Evolutionary conservation across 495 filamentous ascomycete species (phyloP), one percentile per base, ranked within the genome.

Genomic region (Talaromyces trachyspermus): DNA sequence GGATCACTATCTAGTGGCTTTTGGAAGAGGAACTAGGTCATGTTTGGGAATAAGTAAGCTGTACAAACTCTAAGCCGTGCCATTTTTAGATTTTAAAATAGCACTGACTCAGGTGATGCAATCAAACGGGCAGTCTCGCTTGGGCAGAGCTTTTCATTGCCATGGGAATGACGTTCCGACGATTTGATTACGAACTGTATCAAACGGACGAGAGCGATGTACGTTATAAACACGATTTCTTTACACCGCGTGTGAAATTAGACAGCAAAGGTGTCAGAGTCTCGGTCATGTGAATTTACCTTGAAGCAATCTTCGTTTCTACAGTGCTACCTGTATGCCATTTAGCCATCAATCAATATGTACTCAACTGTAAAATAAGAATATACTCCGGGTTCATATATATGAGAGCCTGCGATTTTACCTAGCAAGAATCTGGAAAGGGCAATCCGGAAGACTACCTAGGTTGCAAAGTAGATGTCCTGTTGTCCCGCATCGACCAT

Each of bases 21-120:
- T 80, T 45, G 66, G 59, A 15, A 71, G 68, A 52, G 74, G 77
- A 2, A 62, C 57, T 1, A 50, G 77, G 32, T 54, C 56, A 17
- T 80, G 76, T 44, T 50, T 81, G 22, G 78, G 74, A 1, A 75
- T 74, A 70, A 74, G 61, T 63, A 54, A 17, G 58, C 53, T 46
- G 36, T 25, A 12, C 11, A 37, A 3, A 14, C 3, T 19, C 11
- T 12, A 5, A 27, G 17, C 24, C 15, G 18, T 36, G 23, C 48
- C 15, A 4, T 14, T 36, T 37, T 17, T 37, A 15, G 14, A 15
- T 37, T 15, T 37, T 6, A 37, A 37, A 37, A 37, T 15, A 3
- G 19, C 33, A 11, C 6, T 9, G 10, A 15, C 19, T 12, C 6
- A 17, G 5, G n/a, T 3, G 5, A 9, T 7, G 1, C 7, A 7